Base-by-base conservation (phyloP, 352 stramenopile species). In the Phytophthora pluvialis region DNA sequence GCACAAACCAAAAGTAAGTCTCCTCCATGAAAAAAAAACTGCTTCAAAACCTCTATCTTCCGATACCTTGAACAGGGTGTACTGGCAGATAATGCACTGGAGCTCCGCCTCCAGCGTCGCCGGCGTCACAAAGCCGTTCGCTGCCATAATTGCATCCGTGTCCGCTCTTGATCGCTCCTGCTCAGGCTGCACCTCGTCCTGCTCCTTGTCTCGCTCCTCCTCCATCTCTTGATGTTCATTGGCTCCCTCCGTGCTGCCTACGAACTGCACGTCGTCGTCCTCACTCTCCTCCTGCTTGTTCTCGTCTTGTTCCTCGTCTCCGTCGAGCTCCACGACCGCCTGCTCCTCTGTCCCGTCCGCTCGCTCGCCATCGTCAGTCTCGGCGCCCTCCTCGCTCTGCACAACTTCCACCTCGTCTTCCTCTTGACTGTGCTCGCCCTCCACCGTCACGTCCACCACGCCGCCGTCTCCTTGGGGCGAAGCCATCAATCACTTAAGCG, bases 21-120 rank as follows among this genome's bases (percentile, higher is more conserved):
- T 53, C 16, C 42, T 48, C 5, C n/a, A 39, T 36, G 6, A 38
- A 6, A 32, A 36, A 45, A 16, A 25, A 58, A 12, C 11, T 15
- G 1, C 8, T 35, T 29, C 32, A 86, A n/a, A n/a, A n/a, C n/a
- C n/a, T n/a, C n/a, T n/a, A n/a, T n/a, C n/a, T n/a, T n/a, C n/a
- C n/a, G n/a, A n/a, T n/a, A n/a, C 78, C 65, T 86, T 85, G 51
- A 86, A 82, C 55, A 88, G 67, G 5, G 66, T 42, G 54, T 83
- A 80, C 38, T 84, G 77, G 35, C 79, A 88, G n/a, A 88, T 71
- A 2, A 84, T 71, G 29, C 79, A 88, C 59, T 86, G 79, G 44
- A 88, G 47, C 39, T 88, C 79, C 4, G 35, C 55, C 49, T 81
- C 66, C 8, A 81, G 33, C 1, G 58, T 72, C 2, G 57, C 54